Conservation (phyloP, 2,329 filamentous ascomycete genomes). For the Reticulascus tulasneorum region DNA sequence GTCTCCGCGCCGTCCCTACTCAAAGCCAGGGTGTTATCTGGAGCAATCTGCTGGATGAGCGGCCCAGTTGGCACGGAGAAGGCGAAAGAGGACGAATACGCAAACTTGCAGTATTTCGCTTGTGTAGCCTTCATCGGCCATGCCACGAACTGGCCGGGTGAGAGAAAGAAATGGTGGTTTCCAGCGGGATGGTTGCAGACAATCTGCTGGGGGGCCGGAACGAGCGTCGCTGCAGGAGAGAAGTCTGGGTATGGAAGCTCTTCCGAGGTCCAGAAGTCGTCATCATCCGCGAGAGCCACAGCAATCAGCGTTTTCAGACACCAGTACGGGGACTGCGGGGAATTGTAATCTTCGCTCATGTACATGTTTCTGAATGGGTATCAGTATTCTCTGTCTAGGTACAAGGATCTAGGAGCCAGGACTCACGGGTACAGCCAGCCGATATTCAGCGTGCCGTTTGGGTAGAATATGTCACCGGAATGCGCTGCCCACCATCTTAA, state of each 20-base stretch:
- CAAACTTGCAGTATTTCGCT: conserved; percentile 44
- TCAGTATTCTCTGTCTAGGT: background rate
- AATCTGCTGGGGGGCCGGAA: conserved; percentile 36
- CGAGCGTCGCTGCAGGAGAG: background rate
- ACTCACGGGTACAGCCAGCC: conserved; percentile 30
- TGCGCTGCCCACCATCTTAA: conserved; percentile 44
- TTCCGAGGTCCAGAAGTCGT: conserved; percentile 41
- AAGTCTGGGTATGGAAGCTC: conserved; percentile 25
- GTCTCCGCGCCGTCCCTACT: conserved; percentile 26
- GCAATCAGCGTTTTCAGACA: conserved; percentile 45
- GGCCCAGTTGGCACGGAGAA: conserved; percentile 39
- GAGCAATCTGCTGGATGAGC: conserved; percentile 27
- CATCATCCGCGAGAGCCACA: conserved; percentile 26
- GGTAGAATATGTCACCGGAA: conserved; percentile 39
- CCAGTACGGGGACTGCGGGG: conserved; percentile 53
- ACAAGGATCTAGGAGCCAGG: no score
- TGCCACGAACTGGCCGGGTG: conserved; percentile 32
- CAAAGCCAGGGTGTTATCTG: conserved; percentile 25
- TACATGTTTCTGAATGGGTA: conserved; percentile 40
- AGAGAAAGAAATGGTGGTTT: conserved; percentile 39
- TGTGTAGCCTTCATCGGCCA: conserved; percentile 35
- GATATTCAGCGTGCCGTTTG: conserved; percentile 46
- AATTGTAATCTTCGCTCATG: conserved; percentile 54
- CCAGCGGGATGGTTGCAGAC: conserved; percentile 30
- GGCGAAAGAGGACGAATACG: conserved; percentile 43